Percentiles rank a stretch among this genome's conserved stretches.
phyloP scores from a whole-genome alignment of 805 yeast species.

The Schizosaccharomyces osmophilus region DNA sequence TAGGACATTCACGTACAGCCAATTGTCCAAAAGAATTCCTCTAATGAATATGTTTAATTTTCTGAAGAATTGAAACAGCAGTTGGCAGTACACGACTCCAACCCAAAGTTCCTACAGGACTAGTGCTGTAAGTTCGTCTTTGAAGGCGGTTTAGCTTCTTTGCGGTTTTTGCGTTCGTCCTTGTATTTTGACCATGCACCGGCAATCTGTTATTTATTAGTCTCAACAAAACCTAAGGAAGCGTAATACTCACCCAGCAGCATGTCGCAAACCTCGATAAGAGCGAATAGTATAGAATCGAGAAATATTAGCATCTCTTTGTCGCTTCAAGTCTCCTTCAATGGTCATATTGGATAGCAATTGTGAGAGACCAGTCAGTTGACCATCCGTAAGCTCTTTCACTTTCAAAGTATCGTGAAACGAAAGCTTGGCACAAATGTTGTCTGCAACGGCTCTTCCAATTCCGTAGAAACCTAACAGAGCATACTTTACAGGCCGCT shows the following conservation, averaged over 20 bases:
- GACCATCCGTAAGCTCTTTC: slow-evolving; percentile 77
- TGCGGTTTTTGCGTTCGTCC: slow-evolving; percentile 78
- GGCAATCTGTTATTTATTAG: slow-evolving; percentile 17
- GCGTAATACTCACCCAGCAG: slow-evolving; percentile 25
- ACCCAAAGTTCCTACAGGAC: background rate
- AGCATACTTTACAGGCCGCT: slow-evolving; percentile 22
- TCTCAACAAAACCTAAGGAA: background rate
- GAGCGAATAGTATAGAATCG: slow-evolving; percentile 63
- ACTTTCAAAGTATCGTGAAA: slow-evolving; percentile 83
- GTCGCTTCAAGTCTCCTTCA: slow-evolving; percentile 48
- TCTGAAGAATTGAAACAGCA: background rate
- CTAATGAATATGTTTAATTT: background rate
- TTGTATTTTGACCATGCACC: slow-evolving; percentile 74
- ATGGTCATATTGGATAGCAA: slow-evolving; percentile 64
- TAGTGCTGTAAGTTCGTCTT: slow-evolving; percentile 2
- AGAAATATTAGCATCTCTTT: slow-evolving; percentile 42
- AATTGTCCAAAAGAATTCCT: background rate
- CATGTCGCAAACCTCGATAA: slow-evolving; percentile 74
- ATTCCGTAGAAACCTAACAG: slow-evolving; percentile 69
- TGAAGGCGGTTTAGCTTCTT: slow-evolving; percentile 57
- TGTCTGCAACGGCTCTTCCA: slow-evolving; percentile 48
- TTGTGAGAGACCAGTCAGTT: slow-evolving; percentile 61
- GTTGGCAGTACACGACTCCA: background rate
- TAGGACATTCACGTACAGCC: too few relatives aligned
- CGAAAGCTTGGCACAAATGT: slow-evolving; percentile 67